Percentiles rank a stretch among this genome's conserved stretches.
Evolutionary conservation across 805 yeast species (phyloP).

Genomic region (Kodamaea hsintzibuensis): DNA sequence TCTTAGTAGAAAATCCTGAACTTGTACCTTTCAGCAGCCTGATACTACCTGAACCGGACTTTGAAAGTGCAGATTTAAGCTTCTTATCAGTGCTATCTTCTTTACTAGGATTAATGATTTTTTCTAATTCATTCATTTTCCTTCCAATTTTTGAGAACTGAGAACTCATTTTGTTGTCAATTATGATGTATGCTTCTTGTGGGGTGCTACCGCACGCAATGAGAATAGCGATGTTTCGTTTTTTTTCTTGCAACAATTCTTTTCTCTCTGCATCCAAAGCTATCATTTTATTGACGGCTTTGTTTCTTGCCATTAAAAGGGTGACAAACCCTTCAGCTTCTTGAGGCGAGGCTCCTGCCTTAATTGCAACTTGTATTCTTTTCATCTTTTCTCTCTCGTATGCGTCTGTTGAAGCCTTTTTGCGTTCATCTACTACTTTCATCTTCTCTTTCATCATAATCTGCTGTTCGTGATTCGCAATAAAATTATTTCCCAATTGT

Average conservation of each 20-base stretch:
- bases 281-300: not conserved
- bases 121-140: not conserved
- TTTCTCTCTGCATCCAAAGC: not conserved
- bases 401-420: not conserved
- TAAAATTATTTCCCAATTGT: constrained; percentile 21
- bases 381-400: constrained; percentile 9
- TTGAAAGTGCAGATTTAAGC: not conserved
- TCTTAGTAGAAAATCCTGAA: not conserved
- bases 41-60: not conserved
- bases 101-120: not conserved
- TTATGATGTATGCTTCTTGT: not conserved
- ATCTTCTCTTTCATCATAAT: constrained; percentile 6
- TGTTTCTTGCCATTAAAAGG: not conserved
- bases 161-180: not conserved
- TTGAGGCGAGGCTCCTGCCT: not conserved
- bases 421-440: constrained; percentile 5
- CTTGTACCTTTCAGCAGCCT: not conserved
- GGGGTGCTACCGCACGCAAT: not conserved
- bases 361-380: constrained; percentile 1
- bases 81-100: not conserved
- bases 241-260: constrained; percentile 7
- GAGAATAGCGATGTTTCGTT: not conserved
- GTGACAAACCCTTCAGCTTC: constrained; percentile 7
- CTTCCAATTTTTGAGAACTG: not conserved
- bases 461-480: constrained; percentile 13